Percentiles rank a stretch among this genome's conserved stretches.
These are phyloP conservation scores for Elasticomyces elasticus DNA, from an alignment of 495 filamentous ascomycete genomes.

Conservation along the genomic window DNA sequence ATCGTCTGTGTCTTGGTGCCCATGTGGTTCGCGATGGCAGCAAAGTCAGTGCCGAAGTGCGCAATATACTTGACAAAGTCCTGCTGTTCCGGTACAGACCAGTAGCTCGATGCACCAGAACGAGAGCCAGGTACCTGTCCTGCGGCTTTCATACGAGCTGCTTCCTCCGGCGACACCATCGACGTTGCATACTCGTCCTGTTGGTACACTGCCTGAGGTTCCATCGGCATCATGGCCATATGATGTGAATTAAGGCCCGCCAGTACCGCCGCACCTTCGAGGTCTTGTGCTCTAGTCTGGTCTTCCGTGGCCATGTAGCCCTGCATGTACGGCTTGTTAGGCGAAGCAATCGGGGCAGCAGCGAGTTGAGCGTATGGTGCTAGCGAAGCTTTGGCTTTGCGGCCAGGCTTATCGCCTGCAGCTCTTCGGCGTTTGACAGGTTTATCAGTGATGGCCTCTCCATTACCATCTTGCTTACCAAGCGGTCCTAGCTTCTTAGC, in stretches of 20 bases:
- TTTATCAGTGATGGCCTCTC: constrained; percentile 25
- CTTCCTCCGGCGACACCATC: constrained; percentile 22
- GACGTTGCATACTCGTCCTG: constrained; percentile 13
- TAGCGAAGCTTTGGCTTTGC: constrained; percentile 22
- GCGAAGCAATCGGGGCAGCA: constrained; percentile 28
- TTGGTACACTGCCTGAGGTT: constrained; percentile 21
- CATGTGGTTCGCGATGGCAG: constrained; percentile 74
- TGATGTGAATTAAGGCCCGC: constrained; percentile 12
- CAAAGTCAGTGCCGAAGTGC: constrained; percentile 84
- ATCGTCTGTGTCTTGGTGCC: constrained; percentile 87
- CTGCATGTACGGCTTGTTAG: constrained; percentile 8
- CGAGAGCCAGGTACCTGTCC: constrained; percentile 2
- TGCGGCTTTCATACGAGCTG: constrained; percentile 4
- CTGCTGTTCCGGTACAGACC: constrained; percentile 83
- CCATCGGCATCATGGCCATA: constrained; percentile 29
- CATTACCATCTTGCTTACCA: constrained; percentile 14
- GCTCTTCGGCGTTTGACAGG: constrained; percentile 19
- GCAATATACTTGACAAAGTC: constrained; percentile 71
- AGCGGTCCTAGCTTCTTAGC: constrained; percentile 19
- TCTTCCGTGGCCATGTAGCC: constrained; percentile 8
- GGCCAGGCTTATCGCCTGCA: constrained; percentile 24
- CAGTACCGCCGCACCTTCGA: constrained; percentile 24
- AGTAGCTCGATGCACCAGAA: constrained; percentile 72
- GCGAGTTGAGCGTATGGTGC: constrained; percentile 24
- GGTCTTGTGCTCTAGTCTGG: not conserved